A percentile compares a stretch with the other conserved stretches of the same genome.
These are phyloP conservation scores for Penicillium olsonii DNA, from an alignment of 2,329 filamentous ascomycete genomes.

Conservation along the genomic window DNA sequence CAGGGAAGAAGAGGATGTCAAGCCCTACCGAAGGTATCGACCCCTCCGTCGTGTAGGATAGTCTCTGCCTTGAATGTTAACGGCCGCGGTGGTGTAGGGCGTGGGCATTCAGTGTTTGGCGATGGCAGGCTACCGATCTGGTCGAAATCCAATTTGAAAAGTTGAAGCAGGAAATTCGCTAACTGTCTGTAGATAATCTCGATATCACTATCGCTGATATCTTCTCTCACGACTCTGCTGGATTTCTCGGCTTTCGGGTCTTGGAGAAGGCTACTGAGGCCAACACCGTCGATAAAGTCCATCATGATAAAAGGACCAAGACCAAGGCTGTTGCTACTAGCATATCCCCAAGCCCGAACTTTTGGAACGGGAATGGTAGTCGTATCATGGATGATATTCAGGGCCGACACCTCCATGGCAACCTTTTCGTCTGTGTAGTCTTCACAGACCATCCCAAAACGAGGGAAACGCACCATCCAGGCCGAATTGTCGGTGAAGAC, in stretches of 20 bases:
- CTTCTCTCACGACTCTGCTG: conserved; percentile 41
- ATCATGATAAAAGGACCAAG: conserved; percentile 36
- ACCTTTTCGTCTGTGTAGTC: conserved; percentile 32
- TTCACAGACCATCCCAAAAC: conserved; percentile 30
- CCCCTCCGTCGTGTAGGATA: conserved; percentile 35
- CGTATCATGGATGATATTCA: conserved; percentile 26
- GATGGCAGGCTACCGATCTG: conserved; percentile 29
- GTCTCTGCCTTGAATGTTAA: conserved; percentile 37
- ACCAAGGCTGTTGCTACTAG: conserved; percentile 26
- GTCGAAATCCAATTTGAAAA: conserved; percentile 34
- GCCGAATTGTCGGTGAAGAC: conserved; percentile 30
- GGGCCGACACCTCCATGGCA: conserved; percentile 32
- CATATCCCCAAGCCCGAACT: conserved; percentile 30
- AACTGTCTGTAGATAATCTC: conserved; percentile 30
- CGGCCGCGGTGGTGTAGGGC: conserved; percentile 23
- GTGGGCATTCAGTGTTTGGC: conserved; percentile 16
- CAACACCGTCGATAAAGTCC: conserved; percentile 29
- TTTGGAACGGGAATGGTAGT: conserved; percentile 31
- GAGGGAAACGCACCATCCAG: conserved; percentile 36
- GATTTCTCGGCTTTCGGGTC: conserved; percentile 43
- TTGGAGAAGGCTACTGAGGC: conserved; percentile 25
- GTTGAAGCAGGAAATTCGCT: conserved; percentile 31
- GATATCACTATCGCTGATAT: conserved; percentile 29
- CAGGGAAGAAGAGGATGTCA: neutral
- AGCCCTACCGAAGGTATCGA: conserved; percentile 29